Evolutionary conservation across 2,329 filamentous ascomycete genomes (phyloP).

Genomic region (Alternaria sp.): DNA sequence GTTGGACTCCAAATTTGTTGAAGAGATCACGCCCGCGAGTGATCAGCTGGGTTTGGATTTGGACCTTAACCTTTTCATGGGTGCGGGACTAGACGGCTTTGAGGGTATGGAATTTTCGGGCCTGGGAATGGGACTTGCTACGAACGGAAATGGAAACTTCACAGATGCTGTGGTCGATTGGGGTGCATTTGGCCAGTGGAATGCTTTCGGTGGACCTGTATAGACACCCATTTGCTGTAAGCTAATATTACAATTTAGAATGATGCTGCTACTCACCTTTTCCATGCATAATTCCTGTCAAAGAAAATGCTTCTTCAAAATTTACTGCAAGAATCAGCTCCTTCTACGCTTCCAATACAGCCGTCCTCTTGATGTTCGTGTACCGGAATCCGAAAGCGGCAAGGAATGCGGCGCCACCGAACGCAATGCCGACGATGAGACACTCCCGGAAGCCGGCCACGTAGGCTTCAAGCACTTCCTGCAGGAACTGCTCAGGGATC

Average conservation of each 20-base stretch:
- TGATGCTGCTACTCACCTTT: too few species aligned
- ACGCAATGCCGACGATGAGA: slow-evolving; percentile 7
- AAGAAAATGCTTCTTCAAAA: background rate
- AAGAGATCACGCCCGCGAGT: slow-evolving; percentile 25
- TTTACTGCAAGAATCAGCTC: background rate
- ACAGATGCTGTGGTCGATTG: slow-evolving; percentile 30
- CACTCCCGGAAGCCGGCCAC: slow-evolving; percentile 5
- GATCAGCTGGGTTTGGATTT: slow-evolving; percentile 26
- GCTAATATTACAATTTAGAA: slow-evolving; percentile 9
- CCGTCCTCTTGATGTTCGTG: slow-evolving; percentile 9
- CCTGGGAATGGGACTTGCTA: slow-evolving; percentile 22
- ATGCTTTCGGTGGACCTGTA: slow-evolving; percentile 17
- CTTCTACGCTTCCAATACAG: background rate
- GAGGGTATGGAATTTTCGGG: slow-evolving; percentile 41
- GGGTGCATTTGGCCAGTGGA: slow-evolving; percentile 43
- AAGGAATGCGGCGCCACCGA: slow-evolving; percentile 10
- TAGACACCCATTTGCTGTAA: background rate
- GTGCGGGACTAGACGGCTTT: slow-evolving; percentile 42
- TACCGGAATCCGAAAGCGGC: slow-evolving; percentile 3
- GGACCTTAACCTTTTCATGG: slow-evolving; percentile 37
- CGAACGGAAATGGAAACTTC: slow-evolving; percentile 14
- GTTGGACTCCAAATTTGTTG: slow-evolving; percentile 33
- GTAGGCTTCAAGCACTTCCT: slow-evolving; percentile 10
- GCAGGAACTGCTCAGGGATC: background rate
- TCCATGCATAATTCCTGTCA: background rate